Base-by-base conservation (phyloP, 108 stramenopile genomes). In the Cyclotella atomus region DNA sequence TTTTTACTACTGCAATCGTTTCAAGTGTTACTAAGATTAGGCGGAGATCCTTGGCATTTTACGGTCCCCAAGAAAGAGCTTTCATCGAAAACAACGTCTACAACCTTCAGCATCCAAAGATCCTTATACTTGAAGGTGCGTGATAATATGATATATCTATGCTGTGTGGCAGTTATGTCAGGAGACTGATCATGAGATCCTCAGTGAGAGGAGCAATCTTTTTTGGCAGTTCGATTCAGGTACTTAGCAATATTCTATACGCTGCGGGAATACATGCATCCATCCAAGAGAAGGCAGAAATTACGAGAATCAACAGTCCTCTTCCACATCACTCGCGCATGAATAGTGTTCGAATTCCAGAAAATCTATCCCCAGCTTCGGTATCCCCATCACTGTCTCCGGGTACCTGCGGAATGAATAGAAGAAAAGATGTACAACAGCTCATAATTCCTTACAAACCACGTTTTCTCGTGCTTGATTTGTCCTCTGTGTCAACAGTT, bases 21-120 rank as follows among this genome's bases (percentile, higher is more conserved):
- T 83, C 90, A 0, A 79, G 63, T 24, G 73, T 92, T 15, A 49
- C 49, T 12, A 71, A 78, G 41, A 89, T 93, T 0, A 67, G 80
- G 16, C 88, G 88, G 53, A 79, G 89, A 36, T 95, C 94, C 5
- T 55, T 88, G 24, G 91, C 94, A 27, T 81, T 95, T 15, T 95
- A 90, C 83, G 72, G 71, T 2, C 86, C 88, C 16, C 75, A 73
- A 52, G 87, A 95, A 57, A 66, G 81, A 27, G 85, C 89, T 43
- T 68, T 90, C 8, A 63, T 95, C 30, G 84, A 92, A 20, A 75
- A 84, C 25, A 73, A 83, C 53, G 91, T 73, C 16, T 95, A 95
- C 62, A 71, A 85, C 45, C 32, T 64, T 9, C 29, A 82, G 16
- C 28, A 52, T 50, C 87, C 89, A 4, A 80, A 87, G 57, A 89